Evolutionary conservation across 495 filamentous ascomycete genomes (phyloP).

Genomic region (Darksidea phi): DNA sequence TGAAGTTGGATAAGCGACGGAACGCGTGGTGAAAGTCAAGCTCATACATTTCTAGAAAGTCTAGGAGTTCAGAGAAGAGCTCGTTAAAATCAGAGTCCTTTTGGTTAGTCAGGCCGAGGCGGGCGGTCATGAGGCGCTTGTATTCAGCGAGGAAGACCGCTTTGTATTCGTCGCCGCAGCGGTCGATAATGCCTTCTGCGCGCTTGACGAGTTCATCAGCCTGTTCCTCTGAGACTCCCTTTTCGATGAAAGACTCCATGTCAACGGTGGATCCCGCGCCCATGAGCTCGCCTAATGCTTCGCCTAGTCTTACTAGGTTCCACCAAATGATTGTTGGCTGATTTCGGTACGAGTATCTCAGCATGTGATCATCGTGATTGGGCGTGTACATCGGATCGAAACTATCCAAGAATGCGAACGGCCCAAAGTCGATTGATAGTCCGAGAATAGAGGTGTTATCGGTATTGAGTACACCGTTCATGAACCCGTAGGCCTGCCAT

Average conservation of each 20-base stretch:
- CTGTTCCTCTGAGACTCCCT: slow-evolving; percentile 67
- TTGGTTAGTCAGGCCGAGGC: slow-evolving; percentile 68
- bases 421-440: slow-evolving; percentile 87
- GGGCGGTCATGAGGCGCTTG: slow-evolving; percentile 71
- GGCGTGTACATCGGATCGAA: slow-evolving; percentile 94
- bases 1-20: slow-evolving; percentile 64
- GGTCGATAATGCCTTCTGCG: slow-evolving; percentile 77
- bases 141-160: slow-evolving; percentile 82
- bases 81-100: slow-evolving; percentile 71
- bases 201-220: slow-evolving; percentile 68
- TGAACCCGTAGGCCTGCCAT: slow-evolving; percentile 98
- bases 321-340: slow-evolving; percentile 98
- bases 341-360: slow-evolving; percentile 88
- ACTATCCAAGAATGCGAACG: slow-evolving; percentile 93
- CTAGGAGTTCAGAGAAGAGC: slow-evolving; percentile 76
- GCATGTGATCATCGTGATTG: slow-evolving; percentile 87
- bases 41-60: slow-evolving; percentile 72
- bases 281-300: slow-evolving; percentile 85
- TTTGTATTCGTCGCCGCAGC: slow-evolving; percentile 80
- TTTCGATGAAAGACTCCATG: slow-evolving; percentile 62
- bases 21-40: slow-evolving; percentile 94
- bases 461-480: slow-evolving; percentile 94
- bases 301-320: slow-evolving; percentile 91
- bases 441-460: slow-evolving; percentile 94
- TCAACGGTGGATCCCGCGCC: slow-evolving; percentile 70